Evolutionary conservation across 2,329 filamentous ascomycete genomes (phyloP).

Genomic region (Clarireedia hainanense): DNA sequence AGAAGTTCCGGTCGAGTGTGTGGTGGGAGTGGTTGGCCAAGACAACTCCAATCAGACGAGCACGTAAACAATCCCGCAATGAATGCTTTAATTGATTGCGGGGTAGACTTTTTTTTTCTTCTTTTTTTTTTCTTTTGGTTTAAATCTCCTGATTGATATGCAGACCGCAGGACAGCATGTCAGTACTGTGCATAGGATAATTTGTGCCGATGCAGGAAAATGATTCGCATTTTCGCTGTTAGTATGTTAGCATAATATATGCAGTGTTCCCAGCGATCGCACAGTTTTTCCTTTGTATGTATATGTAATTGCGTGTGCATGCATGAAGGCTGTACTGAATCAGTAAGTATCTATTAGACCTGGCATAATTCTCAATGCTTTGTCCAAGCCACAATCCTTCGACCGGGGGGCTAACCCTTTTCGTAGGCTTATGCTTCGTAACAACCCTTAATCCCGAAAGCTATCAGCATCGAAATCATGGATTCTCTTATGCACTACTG

Average conservation of each 20-base stretch:
- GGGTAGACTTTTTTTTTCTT: no score
- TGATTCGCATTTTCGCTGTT: not conserved
- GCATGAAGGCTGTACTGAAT: not conserved
- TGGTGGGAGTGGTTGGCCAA: no score
- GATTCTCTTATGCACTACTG: not conserved
- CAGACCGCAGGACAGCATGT: no score
- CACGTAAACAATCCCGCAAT: no score
- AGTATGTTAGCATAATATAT: not conserved
- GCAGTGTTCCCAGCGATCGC: not conserved
- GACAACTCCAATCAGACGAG: no score
- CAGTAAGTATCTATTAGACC: no score
- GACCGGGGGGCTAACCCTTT: not conserved
- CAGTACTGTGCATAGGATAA: not conserved
- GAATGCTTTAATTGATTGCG: no score
- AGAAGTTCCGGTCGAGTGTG: no score
- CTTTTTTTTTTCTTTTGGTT: no score
- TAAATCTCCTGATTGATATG: no score
- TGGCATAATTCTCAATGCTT: slow-evolving; percentile 1
- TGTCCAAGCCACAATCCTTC: slow-evolving; percentile 4
- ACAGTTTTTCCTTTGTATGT: not conserved
- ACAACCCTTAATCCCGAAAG: not conserved
- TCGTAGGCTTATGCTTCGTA: not conserved
- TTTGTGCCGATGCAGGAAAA: not conserved
- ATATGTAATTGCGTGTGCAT: not conserved
- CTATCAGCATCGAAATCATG: not conserved